Evolutionary conservation across 2,329 filamentous ascomycete genomes (phyloP).

Genomic region (Pyrenochaeta sp.): DNA sequence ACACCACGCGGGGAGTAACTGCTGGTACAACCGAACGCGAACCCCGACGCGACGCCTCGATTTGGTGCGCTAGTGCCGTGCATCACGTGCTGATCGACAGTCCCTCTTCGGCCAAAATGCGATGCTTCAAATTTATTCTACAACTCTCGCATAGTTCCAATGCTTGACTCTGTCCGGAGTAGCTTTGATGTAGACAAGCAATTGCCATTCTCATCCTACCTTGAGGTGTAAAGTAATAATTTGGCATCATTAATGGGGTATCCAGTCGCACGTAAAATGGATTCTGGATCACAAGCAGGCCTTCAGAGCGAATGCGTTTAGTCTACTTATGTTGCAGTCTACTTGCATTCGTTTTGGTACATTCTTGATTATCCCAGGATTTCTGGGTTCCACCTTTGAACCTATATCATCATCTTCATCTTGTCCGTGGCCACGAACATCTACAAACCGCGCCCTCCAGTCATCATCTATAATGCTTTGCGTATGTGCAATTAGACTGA

Average conservation of each 20-base stretch:
- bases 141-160: background rate
- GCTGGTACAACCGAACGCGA: constrained; percentile 26
- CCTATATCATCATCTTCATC: background rate
- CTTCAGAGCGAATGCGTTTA: background rate
- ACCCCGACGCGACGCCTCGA: constrained; percentile 26
- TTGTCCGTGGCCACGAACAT: background rate
- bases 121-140: constrained; percentile 1
- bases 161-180: background rate
- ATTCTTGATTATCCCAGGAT: background rate
- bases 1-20: constrained; percentile 28
- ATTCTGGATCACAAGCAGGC: background rate
- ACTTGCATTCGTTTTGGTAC: background rate
- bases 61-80: constrained; percentile 8
- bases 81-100: constrained; percentile 14
- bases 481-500: background rate
- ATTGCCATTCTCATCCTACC: background rate
- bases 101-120: constrained; percentile 6
- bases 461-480: background rate
- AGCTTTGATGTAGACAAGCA: background rate
- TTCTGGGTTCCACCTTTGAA: background rate
- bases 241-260: background rate
- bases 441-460: background rate
- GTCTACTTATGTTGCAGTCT: background rate
- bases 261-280: background rate
- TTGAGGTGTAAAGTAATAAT: background rate